Base-by-base conservation (phyloP, 805 yeast species). In the Sugiyamaella qingdaonensis region DNA sequence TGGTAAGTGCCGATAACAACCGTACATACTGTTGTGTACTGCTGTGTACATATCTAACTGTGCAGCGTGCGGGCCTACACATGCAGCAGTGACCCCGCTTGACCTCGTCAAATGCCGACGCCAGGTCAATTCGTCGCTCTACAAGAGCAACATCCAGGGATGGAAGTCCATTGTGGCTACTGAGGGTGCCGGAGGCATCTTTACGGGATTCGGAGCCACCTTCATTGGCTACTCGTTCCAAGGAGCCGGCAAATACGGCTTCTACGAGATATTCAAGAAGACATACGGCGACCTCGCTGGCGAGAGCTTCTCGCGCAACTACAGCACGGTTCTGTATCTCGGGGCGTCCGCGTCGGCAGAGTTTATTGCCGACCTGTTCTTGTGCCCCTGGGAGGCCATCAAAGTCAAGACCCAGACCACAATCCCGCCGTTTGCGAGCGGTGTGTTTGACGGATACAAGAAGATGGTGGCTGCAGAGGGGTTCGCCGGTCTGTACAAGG, bases 161-260 rank as follows among this genome's bases (percentile, higher is more conserved):
- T 88, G 90, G 82, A 77, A 74, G 56, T 74, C 81, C 16, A 92
- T 92, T 63, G 67, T 88, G 59, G 79, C 78, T 58, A 78, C 82
- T 14, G 86, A 84, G 68, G 98, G 99, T 7, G 54, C 78, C 43
- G 80, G 80, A 47, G 90, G 88, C 37, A 74, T 92, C 50, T 88
- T 80, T 72, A 86, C 95, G 9, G 98, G 98, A 64, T 67, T 89
- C 59, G 94, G 96, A 37, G 97, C 98, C 47, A 94, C 98, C 2
- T 81, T 86, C 56, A 77, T 91, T 56, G 98, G 98, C 21, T 92
- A 94, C 73, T 86, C 97, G 7, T 74, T 91, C 64, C 99, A 92
- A 74, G 98, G 99, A 64, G 96, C 96, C 48, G 96, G 97, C 64
- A 92, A 92, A 72, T 92, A 92, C 72, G 99, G 99, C 31, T 84